A percentile compares a stretch with the other conserved stretches of the same genome.
Conservation (phyloP, 2,329 filamentous ascomycete species). For the Onygena corvina region DNA sequence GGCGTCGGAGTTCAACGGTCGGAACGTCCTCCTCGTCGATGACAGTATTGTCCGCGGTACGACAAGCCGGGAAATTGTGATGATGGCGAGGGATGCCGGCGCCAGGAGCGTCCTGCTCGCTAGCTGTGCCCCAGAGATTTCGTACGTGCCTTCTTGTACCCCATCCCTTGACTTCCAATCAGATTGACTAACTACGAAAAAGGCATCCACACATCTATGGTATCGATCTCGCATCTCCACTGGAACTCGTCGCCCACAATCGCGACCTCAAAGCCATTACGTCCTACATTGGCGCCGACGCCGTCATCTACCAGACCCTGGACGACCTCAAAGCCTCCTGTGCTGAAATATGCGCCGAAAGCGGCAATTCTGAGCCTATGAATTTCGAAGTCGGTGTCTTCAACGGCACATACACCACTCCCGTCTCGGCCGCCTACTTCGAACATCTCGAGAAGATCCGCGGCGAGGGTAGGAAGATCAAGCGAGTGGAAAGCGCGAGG, state of each 20-base stretch:
- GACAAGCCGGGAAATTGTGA: conserved; percentile 65
- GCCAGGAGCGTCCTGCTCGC: conserved; percentile 74
- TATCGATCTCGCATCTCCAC: conserved; percentile 60
- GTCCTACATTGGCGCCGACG: conserved; percentile 58
- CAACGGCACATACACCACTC: conserved; percentile 73
- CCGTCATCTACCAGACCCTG: conserved; percentile 65
- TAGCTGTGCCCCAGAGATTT: conserved; percentile 70
- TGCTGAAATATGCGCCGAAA: conserved; percentile 51
- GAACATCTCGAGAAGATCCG: conserved; percentile 62
- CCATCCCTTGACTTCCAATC: background rate
- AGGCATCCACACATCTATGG: conserved; percentile 75
- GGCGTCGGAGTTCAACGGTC: conserved; percentile 67
- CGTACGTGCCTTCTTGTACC: conserved; percentile 27
- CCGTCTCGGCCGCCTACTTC: conserved; percentile 69
- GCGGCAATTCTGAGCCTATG: conserved; percentile 40
- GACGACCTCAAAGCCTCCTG: conserved; percentile 71
- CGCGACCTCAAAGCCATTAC: conserved; percentile 51
- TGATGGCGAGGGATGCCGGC: conserved; percentile 73
- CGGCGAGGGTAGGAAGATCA: conserved; percentile 56
- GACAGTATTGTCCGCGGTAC: conserved; percentile 84
- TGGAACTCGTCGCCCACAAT: conserved; percentile 59
- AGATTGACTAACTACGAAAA: background rate
- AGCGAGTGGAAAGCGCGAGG: conserved; percentile 52
- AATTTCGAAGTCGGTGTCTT: conserved; percentile 89
- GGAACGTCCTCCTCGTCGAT: conserved; percentile 72